Evolutionary conservation across 345 rosid genomes (phyloP), one percentile per base, ranked within the genome.

Genomic region (Pugionium dolabratum): DNA sequence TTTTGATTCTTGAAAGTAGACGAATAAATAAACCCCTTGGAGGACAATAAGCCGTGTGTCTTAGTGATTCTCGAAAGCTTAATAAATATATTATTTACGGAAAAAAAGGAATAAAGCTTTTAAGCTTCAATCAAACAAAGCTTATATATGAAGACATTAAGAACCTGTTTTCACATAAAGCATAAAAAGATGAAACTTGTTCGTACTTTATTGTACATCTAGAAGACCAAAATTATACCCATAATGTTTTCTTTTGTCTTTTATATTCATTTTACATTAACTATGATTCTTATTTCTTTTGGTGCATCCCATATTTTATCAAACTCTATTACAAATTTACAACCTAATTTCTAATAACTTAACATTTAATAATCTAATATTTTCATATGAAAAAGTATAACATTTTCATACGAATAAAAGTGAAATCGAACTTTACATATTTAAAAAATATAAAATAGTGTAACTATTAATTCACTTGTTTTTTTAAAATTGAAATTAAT

Each of bases 121-220:
- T n/a, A n/a, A n/a, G n/a, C n/a, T 73, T 73, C 64, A 54, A 67
- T 67, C 64, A 73, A 61, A 53, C 77, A 52, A 63, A 73, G 73
- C 77, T 67, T 73, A 60, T 60, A 54, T 68, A 59, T 66, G 72
- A 73, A 73, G 77, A 67, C 50, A 59, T 6, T 45, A 46, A 46
- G 66, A 58, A 57, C 52, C 32, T 73, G 45, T 59, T 45, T 52
- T 66, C 71, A 59, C 26, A 43, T 43, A 66, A 65, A 66, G 66
- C 48, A 33, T n/a, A 53, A 56, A 59, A 57, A 49, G 67, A 73
- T 52, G 67, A 73, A 59, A 73, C 51, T 66, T 73, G 77, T 73
- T 73, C 57, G 66, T 73, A 72, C 77, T 73, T 73, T 73, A 73
- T 66, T 73, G 72, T 73, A 66, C 77, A 73, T 73, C 56, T 36